Conservation (phyloP, 2,329 filamentous ascomycete genomes). For the Rutstroemia sp. region DNA sequence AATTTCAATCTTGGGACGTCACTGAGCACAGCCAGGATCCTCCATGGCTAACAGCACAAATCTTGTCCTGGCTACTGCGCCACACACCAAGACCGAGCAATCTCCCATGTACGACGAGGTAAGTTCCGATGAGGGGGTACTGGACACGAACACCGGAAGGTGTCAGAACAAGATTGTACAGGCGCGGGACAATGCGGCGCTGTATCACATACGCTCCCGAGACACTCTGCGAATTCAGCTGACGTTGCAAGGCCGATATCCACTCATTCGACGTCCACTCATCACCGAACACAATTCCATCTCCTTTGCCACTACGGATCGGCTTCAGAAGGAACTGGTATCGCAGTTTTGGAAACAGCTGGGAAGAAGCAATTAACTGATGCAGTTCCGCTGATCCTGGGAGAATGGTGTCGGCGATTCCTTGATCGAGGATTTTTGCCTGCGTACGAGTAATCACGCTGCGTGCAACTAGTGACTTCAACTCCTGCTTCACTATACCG, state of each 20-base stretch:
- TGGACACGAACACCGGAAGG: background rate
- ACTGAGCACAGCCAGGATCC: background rate
- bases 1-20: background rate
- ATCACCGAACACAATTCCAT: background rate
- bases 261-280: background rate
- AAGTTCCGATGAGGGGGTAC: background rate
- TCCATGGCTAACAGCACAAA: background rate
- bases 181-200: background rate
- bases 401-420: background rate
- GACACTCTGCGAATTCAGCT: background rate
- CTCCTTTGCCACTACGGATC: background rate
- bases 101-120: background rate
- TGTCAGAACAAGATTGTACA: background rate
- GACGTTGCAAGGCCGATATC: background rate
- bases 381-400: background rate
- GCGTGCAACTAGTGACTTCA: constrained; percentile 18
- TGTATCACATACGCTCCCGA: background rate
- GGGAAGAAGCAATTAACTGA: background rate
- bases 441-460: background rate
- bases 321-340: background rate
- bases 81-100: background rate
- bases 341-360: background rate
- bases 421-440: background rate
- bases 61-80: background rate
- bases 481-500: constrained; percentile 29